Percentiles rank a stretch among this genome's conserved stretches.
Evolutionary conservation across 2,329 filamentous ascomycete species (phyloP).

Genomic region (Fusarium sp.): DNA sequence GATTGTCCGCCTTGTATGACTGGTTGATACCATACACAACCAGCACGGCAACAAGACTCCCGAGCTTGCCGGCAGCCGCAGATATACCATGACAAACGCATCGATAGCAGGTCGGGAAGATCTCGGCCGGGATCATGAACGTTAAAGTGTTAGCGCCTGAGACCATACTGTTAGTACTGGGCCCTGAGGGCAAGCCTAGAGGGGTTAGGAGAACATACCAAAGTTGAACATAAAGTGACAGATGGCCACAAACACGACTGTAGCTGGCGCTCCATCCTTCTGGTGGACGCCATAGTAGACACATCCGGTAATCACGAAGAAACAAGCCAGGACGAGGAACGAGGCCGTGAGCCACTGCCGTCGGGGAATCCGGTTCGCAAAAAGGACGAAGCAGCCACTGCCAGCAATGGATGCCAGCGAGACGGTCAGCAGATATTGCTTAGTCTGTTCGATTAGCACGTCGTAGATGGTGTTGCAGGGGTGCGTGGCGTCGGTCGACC

Average conservation of each 20-base stretch:
- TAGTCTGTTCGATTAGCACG: conserved; percentile 66
- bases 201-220: conserved; percentile 53
- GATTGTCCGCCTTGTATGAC: conserved; percentile 58
- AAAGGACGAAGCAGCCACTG: conserved; percentile 64
- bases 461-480: conserved; percentile 69
- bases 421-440: conserved; percentile 68
- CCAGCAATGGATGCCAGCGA: conserved; percentile 67
- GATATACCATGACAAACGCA: conserved; percentile 75
- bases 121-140: conserved; percentile 76
- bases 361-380: conserved; percentile 65
- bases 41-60: conserved; percentile 67
- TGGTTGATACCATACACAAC: conserved; percentile 67
- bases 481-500: conserved; percentile 65
- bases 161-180: conserved; percentile 4
- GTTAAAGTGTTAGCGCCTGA: conserved; percentile 73
- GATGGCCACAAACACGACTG: conserved; percentile 66
- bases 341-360: conserved; percentile 66
- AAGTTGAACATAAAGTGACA: conserved; percentile 71
- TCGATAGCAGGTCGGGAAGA: conserved; percentile 76
- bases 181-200: background rate
- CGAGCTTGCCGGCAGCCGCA: conserved; percentile 72
- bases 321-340: conserved; percentile 62
- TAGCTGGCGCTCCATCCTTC: conserved; percentile 59
- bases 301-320: conserved; percentile 66
- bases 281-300: conserved; percentile 66